Conservation (phyloP, 495 filamentous ascomycete genomes). For the Cenococcum geophilum region DNA sequence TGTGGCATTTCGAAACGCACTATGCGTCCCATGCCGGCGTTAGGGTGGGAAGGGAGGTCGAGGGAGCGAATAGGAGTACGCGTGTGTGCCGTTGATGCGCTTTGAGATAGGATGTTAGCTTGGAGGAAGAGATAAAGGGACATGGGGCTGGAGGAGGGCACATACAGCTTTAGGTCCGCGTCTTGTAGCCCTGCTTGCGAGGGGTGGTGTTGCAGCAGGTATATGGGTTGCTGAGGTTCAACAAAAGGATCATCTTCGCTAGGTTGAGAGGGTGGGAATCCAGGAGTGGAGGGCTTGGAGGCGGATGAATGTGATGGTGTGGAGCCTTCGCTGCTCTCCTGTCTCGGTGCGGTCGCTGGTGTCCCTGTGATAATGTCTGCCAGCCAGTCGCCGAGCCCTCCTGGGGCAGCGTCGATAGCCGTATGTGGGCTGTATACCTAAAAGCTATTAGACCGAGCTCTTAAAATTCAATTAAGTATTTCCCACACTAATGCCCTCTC, state of each 20-base stretch:
- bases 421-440: conserved; percentile 88
- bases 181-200: conserved; percentile 31
- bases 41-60: conserved; percentile 52
- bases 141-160: conserved; percentile 5
- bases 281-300: conserved; percentile 21
- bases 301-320: conserved; percentile 26
- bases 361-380: conserved; percentile 70
- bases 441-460: neutral
- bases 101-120: neutral
- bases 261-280: neutral
- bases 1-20: conserved; percentile 57
- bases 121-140: neutral
- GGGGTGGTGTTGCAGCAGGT: conserved; percentile 39
- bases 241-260: conserved; percentile 24
- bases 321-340: conserved; percentile 38
- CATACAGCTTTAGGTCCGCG: conserved; percentile 29
- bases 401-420: conserved; percentile 80
- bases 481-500: conserved; percentile 73
- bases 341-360: conserved; percentile 18
- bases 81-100: conserved; percentile 40
- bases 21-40: conserved; percentile 71
- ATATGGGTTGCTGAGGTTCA: conserved; percentile 31
- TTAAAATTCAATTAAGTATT: neutral
- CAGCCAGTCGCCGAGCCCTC: conserved; percentile 91
- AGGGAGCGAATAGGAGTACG: conserved; percentile 50